Percentiles rank a stretch among this genome's conserved stretches.
These are phyloP conservation scores for Cenococcum geophilum DNA, from an alignment of 495 filamentous ascomycete species.

Conservation along the genomic window DNA sequence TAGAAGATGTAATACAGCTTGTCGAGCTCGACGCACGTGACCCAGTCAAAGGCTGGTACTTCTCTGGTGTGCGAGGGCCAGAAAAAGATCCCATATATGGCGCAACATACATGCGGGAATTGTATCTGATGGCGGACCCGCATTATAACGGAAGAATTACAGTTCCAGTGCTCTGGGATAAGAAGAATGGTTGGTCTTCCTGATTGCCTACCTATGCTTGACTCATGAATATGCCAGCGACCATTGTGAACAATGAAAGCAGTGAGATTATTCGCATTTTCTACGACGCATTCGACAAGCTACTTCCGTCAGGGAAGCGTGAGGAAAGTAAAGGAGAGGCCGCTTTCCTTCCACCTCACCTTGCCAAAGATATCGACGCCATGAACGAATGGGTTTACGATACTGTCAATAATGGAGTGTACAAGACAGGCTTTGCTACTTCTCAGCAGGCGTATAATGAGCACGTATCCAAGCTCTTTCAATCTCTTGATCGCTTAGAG, in stretches of 20 bases:
- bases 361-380: conserved; percentile 54
- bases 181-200: conserved; percentile 42
- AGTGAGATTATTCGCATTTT: conserved; percentile 40
- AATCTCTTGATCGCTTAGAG: conserved; percentile 58
- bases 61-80: conserved; percentile 37
- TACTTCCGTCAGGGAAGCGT: conserved; percentile 43
- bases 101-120: conserved; percentile 52
- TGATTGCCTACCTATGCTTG: background rate
- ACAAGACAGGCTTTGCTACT: conserved; percentile 62
- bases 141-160: conserved; percentile 56
- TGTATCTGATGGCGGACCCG: conserved; percentile 57
- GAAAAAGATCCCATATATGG: conserved; percentile 39
- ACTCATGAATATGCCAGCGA: conserved; percentile 19
- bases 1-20: conserved; percentile 64
- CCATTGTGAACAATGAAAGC: conserved; percentile 39
- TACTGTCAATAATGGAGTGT: conserved; percentile 63
- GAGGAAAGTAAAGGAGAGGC: conserved; percentile 44
- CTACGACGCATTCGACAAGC: conserved; percentile 46
- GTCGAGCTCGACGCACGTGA: conserved; percentile 58
- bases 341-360: conserved; percentile 51
- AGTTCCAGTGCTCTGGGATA: conserved; percentile 59
- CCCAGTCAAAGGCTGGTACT: conserved; percentile 69
- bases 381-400: conserved; percentile 62
- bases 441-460: conserved; percentile 60
- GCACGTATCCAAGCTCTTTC: conserved; percentile 55